A percentile compares a stretch with the other conserved stretches of the same genome.
These are phyloP conservation scores for Chernovozyma aurita DNA, from an alignment of 1,139 yeast genomes.

Conservation along the genomic window DNA sequence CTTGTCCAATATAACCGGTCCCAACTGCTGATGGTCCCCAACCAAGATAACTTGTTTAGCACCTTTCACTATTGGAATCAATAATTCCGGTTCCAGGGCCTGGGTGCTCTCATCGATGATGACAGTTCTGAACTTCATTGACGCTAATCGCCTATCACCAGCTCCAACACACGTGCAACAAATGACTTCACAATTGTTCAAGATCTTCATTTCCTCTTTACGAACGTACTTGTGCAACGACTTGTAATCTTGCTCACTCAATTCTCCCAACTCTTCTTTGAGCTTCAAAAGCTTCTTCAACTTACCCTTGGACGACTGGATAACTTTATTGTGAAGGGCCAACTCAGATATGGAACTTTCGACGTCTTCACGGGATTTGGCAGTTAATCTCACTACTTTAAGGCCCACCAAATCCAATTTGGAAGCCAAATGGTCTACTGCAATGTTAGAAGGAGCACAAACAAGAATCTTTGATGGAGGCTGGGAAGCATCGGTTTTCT, in stretches of 20 bases:
- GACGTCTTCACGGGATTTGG: conserved; percentile 78
- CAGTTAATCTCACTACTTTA: conserved; percentile 71
- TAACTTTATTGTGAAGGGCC: conserved; percentile 49
- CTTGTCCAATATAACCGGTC: conserved; percentile 81
- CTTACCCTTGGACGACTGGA: conserved; percentile 45
- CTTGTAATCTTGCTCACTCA: conserved; percentile 50
- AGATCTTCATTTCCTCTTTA: conserved; percentile 44
- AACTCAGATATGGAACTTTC: conserved; percentile 54
- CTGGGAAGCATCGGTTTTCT: too few relatives aligned
- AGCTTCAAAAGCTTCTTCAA: conserved; percentile 55
- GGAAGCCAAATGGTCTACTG: conserved; percentile 85
- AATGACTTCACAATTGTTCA: conserved; percentile 69
- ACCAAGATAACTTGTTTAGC: conserved; percentile 86
- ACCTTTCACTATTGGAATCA: conserved; percentile 85
- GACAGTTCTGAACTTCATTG: conserved; percentile 64
- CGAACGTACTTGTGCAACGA: conserved; percentile 37
- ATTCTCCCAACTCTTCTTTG: conserved; percentile 68
- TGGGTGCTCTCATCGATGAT: conserved; percentile 92
- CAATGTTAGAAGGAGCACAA: conserved; percentile 95
- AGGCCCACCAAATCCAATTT: conserved; percentile 66
- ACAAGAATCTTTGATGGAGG: conserved; percentile 59
- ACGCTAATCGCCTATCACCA: conserved; percentile 61
- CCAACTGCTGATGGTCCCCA: conserved; percentile 94
- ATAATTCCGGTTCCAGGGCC: conserved; percentile 87
- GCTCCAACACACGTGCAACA: conserved; percentile 95